Evolutionary conservation across 805 yeast species (phyloP).

Genomic region (Starmerella potacharoeniae): DNA sequence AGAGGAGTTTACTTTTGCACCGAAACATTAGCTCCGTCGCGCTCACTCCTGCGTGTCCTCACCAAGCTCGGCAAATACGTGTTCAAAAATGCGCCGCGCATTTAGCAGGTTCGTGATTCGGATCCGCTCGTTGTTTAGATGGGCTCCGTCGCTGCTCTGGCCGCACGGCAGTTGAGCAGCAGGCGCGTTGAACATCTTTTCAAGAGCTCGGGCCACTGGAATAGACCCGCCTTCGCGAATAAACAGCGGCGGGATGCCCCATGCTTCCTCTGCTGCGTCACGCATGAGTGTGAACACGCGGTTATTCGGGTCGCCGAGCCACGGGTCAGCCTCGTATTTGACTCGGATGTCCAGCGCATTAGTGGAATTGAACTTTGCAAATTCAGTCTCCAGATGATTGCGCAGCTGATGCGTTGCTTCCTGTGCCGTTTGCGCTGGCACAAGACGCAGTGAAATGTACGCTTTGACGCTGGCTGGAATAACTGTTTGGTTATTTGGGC

Average conservation of each 20-base stretch:
- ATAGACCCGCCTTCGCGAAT: slow-evolving; percentile 96
- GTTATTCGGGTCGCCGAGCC: slow-evolving; percentile 83
- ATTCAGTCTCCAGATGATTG: slow-evolving; percentile 38
- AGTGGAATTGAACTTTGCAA: slow-evolving; percentile 41
- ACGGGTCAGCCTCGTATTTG: slow-evolving; percentile 83
- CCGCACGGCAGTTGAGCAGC: slow-evolving; percentile 97
- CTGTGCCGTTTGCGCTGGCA: slow-evolving; percentile 71
- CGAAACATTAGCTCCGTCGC: neutral
- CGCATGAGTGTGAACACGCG: slow-evolving; percentile 58
- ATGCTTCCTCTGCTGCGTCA: slow-evolving; percentile 50
- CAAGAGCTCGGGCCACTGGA: slow-evolving; percentile 78
- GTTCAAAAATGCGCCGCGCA: slow-evolving; percentile 45
- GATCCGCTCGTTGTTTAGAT: slow-evolving; percentile 74
- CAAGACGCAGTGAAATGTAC: slow-evolving; percentile 69
- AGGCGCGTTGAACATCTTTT: slow-evolving; percentile 68
- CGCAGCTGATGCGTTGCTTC: slow-evolving; percentile 43
- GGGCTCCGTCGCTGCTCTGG: slow-evolving; percentile 89
- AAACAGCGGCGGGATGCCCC: slow-evolving; percentile 74
- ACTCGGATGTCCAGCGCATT: slow-evolving; percentile 53
- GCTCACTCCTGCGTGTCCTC: neutral
- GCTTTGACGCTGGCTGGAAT: slow-evolving; percentile 76
- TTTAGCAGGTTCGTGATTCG: slow-evolving; percentile 68
- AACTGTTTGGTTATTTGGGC: slow-evolving; percentile 81
- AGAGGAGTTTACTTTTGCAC: neutral
- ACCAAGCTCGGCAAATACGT: slow-evolving; percentile 17